These are phyloP conservation scores for Panicum hallii DNA, from an alignment of 202 grass and related monocot species.

Conservation along the genomic window DNA sequence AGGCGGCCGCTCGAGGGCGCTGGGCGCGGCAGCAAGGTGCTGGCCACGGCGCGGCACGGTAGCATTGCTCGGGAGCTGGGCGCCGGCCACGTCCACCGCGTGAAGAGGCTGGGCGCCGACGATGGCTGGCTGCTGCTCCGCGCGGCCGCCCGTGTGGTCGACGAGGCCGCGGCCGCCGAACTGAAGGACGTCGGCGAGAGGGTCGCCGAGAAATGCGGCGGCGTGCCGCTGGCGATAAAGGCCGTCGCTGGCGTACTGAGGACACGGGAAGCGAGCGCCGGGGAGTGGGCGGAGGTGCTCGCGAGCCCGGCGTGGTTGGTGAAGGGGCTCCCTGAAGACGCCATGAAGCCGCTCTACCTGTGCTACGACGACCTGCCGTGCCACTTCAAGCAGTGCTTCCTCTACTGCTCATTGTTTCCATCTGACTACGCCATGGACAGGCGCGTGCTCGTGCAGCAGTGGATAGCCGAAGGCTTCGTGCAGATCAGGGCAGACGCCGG, in stretches of 20 bases:
- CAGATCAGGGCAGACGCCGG: constrained; percentile 39
- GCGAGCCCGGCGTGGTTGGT: constrained; percentile 52
- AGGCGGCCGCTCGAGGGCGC: constrained; percentile 42
- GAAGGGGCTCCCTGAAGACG: constrained; percentile 57
- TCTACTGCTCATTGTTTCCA: constrained; percentile 73
- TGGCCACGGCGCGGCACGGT: constrained; percentile 56
- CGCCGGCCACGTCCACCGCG: constrained; percentile 55
- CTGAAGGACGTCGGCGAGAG: constrained; percentile 48
- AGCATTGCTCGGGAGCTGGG: constrained; percentile 55
- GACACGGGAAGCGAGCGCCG: constrained; percentile 36
- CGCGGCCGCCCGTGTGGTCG: constrained; percentile 20
- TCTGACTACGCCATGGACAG: constrained; percentile 41
- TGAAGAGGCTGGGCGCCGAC: constrained; percentile 48
- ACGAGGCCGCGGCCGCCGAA: constrained; percentile 19
- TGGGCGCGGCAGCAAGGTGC: constrained; percentile 56
- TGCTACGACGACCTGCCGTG: constrained; percentile 70
- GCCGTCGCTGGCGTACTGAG: constrained; percentile 65
- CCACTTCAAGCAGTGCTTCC: constrained; percentile 80
- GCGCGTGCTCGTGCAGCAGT: constrained; percentile 56
- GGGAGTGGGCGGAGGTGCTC: constrained; percentile 55
- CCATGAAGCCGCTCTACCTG: constrained; percentile 63
- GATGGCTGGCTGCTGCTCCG: constrained; percentile 64
- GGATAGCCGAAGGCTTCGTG: constrained; percentile 73
- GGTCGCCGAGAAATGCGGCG: constrained; percentile 63
- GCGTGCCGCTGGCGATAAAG: constrained; percentile 68